A percentile compares a stretch with the other conserved stretches of the same genome.
Conservation (phyloP, 2,329 filamentous ascomycete genomes). For the Cladosporium sphaerospermum region DNA sequence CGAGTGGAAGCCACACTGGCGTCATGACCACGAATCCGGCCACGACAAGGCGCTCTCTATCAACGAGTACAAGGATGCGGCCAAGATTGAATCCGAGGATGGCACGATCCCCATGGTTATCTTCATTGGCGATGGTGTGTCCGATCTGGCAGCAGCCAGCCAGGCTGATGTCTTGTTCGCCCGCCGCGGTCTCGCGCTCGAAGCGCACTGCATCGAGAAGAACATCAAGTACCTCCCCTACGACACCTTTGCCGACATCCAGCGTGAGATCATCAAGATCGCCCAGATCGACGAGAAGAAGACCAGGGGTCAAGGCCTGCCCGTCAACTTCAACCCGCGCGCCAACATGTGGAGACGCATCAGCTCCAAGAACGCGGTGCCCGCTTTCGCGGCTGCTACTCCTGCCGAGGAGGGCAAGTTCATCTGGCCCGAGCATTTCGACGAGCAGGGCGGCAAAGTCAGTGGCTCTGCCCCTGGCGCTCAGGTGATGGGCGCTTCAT, state of each 20-base stretch:
- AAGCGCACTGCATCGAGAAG: conserved; percentile 61
- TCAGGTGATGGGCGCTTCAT: neutral
- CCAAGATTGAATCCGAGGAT: conserved; percentile 50
- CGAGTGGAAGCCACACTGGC: conserved; percentile 61
- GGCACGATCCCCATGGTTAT: conserved; percentile 60
- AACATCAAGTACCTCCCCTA: conserved; percentile 55
- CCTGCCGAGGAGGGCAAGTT: conserved; percentile 58
- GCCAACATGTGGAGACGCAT: conserved; percentile 63
- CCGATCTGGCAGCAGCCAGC: conserved; percentile 58
- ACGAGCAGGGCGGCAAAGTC: neutral
- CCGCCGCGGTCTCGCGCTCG: conserved; percentile 56
- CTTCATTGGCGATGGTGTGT: conserved; percentile 65
- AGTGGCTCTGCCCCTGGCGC: neutral
- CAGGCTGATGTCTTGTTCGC: conserved; percentile 65
- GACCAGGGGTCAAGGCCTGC: conserved; percentile 55
- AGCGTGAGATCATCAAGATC: conserved; percentile 53
- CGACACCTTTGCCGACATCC: conserved; percentile 61
- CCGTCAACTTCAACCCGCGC: conserved; percentile 58
- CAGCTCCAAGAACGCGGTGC: conserved; percentile 52
- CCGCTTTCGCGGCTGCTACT: conserved; percentile 45
- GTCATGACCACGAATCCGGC: conserved; percentile 58
- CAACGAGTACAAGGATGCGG: conserved; percentile 52
- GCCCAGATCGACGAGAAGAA: conserved; percentile 54
- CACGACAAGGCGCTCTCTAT: conserved; percentile 64
- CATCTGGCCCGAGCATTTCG: conserved; percentile 55